phyloP scores from a whole-genome alignment of 108 stramenopile species.

The Seminavis robusta region DNA sequence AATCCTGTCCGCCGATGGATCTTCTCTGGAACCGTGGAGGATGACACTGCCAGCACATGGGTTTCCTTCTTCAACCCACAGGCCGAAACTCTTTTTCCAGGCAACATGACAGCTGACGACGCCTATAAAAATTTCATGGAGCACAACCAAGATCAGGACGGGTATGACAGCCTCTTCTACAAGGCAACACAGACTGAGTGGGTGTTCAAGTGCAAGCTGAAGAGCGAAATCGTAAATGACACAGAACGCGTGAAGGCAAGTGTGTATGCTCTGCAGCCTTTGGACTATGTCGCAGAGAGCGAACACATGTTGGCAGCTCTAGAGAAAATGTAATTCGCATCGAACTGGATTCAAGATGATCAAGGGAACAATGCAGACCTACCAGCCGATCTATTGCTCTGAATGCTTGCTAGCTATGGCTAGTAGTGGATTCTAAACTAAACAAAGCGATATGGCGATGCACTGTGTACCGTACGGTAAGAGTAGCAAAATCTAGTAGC shows the following conservation, averaged over 20 bases:
- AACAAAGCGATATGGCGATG: too few species aligned
- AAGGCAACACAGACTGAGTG: conserved; percentile 80
- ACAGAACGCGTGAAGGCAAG: conserved; percentile 85
- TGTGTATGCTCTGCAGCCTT: conserved; percentile 64
- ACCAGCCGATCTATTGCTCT: too few species aligned
- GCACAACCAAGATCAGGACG: conserved; percentile 36
- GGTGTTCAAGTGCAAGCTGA: conserved; percentile 89
- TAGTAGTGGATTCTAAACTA: too few species aligned
- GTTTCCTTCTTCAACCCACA: conserved; percentile 91
- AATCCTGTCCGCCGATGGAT: conserved; percentile 88
- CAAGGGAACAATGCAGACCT: too few species aligned
- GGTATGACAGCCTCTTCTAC: conserved; percentile 68
- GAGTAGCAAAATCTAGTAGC: too few species aligned
- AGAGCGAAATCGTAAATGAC: conserved; percentile 90
- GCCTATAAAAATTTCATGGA: conserved; percentile 33
- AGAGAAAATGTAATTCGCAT: conserved; percentile 32
- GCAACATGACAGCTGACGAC: conserved; percentile 86
- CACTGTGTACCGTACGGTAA: too few species aligned
- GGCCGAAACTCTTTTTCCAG: conserved; percentile 67
- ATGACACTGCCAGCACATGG: conserved; percentile 84
- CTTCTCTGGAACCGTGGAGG: conserved; percentile 75
- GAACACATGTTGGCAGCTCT: conserved; percentile 75
- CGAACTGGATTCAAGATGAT: too few species aligned
- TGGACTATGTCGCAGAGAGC: conserved; percentile 84
- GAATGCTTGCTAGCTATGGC: too few species aligned